These are phyloP conservation scores for Lobosporangium transversale DNA, from an alignment of 192 early-diverging fungal genomes.

Conservation along the genomic window DNA sequence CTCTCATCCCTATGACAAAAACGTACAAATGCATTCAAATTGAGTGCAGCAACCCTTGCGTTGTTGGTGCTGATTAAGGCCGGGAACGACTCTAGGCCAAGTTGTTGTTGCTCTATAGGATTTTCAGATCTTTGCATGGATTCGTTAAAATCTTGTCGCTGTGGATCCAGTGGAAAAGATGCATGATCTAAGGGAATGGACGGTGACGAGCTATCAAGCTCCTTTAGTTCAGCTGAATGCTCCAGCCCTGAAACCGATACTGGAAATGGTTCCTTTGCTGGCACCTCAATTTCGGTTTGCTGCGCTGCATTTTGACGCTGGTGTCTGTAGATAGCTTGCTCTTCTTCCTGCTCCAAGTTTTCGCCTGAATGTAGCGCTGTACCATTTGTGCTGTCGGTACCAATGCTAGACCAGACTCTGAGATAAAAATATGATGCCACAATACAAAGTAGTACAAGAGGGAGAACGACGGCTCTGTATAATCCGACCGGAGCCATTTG, in stretches of 20 bases:
- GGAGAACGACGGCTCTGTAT: conserved; percentile 9
- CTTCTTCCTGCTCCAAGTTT: background rate
- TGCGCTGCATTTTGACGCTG: too few species aligned
- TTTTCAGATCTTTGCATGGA: too few species aligned
- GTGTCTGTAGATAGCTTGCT: background rate
- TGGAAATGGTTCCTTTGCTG: too few species aligned
- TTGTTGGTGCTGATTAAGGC: conserved; percentile 36
- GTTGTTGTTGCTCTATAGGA: too few species aligned
- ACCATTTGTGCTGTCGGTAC: background rate
- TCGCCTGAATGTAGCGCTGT: background rate
- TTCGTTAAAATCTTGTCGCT: too few species aligned
- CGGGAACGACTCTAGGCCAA: conserved; percentile 28
- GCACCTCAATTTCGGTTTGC: too few species aligned
- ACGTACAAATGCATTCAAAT: conserved; percentile 16
- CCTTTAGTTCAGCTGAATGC: too few species aligned
- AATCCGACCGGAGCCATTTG: conserved; percentile 22
- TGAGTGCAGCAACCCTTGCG: conserved; percentile 21
- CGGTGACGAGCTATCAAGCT: too few species aligned
- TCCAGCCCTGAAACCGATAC: too few species aligned
- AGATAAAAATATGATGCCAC: conserved; percentile 37
- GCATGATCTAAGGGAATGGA: too few species aligned
- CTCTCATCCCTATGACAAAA: conserved; percentile 14
- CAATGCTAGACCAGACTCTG: conserved; percentile 36
- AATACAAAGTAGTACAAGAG: conserved; percentile 12
- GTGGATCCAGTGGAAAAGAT: too few species aligned